Evolutionary conservation across 192 early-diverging fungal genomes (phyloP).

Genomic region (Thamnidium elegans): DNA sequence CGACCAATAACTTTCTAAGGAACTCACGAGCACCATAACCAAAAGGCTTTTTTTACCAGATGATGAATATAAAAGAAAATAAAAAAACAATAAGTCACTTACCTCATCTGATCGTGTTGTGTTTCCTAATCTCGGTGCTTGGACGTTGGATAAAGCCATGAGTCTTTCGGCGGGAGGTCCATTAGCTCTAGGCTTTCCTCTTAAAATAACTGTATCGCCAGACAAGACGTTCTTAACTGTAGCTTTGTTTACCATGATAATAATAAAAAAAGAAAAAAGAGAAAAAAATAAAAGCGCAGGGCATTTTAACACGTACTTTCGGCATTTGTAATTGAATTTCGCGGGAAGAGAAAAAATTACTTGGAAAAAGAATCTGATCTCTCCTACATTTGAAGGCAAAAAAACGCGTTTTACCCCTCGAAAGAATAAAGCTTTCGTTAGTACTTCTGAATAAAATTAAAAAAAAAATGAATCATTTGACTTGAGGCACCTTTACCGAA

Average conservation of each 20-base stretch:
- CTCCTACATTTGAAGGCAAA: too few species aligned
- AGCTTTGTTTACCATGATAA: slow-evolving; percentile 47
- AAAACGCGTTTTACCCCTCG: too few species aligned
- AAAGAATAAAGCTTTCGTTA: too few species aligned
- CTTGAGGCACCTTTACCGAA: too few species aligned
- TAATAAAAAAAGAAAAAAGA: neutral
- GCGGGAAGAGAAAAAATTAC: too few species aligned
- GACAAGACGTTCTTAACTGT: slow-evolving; percentile 87
- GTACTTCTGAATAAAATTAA: too few species aligned
- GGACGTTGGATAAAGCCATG: slow-evolving; percentile 77
- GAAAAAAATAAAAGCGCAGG: too few species aligned
- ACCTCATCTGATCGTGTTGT: slow-evolving; percentile 87
- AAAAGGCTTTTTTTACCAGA: slow-evolving; percentile 53
- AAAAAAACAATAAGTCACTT: slow-evolving; percentile 9
- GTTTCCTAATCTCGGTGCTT: slow-evolving; percentile 84
- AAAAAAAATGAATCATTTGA: too few species aligned
- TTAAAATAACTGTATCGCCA: slow-evolving; percentile 88
- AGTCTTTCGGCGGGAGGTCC: slow-evolving; percentile 85
- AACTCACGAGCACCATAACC: slow-evolving; percentile 89
- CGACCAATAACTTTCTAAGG: slow-evolving; percentile 80
- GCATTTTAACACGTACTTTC: too few species aligned
- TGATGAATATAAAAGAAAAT: slow-evolving; percentile 1
- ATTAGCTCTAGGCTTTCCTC: slow-evolving; percentile 69
- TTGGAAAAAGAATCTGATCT: too few species aligned
- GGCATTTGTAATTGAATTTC: too few species aligned